A percentile compares a stretch with the other conserved stretches of the same genome.
Conservation (phyloP, 495 filamentous ascomycete genomes). For the Podospora anserina region DNA sequence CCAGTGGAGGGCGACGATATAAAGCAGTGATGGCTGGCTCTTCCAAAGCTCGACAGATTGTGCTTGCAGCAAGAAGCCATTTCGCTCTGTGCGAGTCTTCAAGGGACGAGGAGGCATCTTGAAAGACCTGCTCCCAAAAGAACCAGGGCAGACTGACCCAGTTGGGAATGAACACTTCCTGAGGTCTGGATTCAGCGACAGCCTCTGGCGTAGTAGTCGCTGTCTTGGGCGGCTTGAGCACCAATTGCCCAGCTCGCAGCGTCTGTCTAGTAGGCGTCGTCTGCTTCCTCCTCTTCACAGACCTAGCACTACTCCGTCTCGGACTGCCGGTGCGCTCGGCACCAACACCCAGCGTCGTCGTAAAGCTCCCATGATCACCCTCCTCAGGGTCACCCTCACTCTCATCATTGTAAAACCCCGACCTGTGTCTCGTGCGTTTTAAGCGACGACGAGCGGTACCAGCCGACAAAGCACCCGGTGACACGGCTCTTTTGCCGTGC, state of each 20-base stretch:
- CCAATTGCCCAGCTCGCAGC: neutral
- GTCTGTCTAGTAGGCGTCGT: neutral
- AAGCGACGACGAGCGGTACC: constrained; percentile 3
- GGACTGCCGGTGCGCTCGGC: constrained; percentile 10
- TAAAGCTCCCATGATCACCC: neutral
- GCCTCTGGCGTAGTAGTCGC: neutral
- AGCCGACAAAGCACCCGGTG: neutral
- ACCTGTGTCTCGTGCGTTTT: constrained; percentile 25
- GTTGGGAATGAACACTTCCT: constrained; percentile 48
- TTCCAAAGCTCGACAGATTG: constrained; percentile 61
- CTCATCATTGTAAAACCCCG: constrained; percentile 30
- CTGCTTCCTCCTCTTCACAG: neutral
- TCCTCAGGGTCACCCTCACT: constrained; percentile 16
- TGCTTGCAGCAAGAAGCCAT: constrained; percentile 61
- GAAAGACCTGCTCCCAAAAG: constrained; percentile 66
- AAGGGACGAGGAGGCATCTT: constrained; percentile 60
- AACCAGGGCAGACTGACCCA: constrained; percentile 74
- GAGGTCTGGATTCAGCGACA: neutral
- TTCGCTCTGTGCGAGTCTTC: constrained; percentile 50
- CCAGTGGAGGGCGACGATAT: constrained; percentile 64
- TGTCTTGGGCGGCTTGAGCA: neutral
- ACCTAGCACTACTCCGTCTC: neutral
- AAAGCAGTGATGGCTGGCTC: constrained; percentile 74
- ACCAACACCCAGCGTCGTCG: neutral
- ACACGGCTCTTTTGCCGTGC: constrained; percentile 16